Conservation (phyloP, 331 rosid genomes). For the Phaseolus coccineus region DNA sequence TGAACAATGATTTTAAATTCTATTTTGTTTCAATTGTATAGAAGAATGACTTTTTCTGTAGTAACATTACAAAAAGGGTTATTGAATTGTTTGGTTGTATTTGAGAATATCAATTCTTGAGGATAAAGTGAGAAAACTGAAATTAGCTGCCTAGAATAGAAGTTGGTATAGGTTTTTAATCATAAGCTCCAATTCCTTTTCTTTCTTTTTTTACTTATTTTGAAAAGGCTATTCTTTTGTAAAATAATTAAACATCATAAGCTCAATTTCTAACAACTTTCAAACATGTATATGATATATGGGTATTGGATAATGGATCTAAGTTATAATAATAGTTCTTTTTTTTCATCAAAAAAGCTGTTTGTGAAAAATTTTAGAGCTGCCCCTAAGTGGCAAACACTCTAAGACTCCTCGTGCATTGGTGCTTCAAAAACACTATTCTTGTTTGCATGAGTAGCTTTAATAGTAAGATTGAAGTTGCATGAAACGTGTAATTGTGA, state of each 20-base stretch:
- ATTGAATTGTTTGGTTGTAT: not conserved
- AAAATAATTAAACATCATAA: too few relatives aligned
- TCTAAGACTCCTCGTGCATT: not conserved
- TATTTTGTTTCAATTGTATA: not conserved
- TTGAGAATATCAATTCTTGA: not conserved
- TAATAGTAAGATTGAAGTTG: constrained; percentile 31
- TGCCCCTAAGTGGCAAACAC: not conserved
- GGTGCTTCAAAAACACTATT: constrained; percentile 31
- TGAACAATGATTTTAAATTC: not conserved
- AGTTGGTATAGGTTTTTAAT: not conserved
- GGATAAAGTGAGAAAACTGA: not conserved
- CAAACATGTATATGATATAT: not conserved
- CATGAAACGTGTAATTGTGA: constrained; percentile 29
- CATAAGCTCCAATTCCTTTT: not conserved
- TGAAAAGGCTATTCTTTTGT: not conserved
- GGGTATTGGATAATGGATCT: not conserved
- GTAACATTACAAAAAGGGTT: not conserved
- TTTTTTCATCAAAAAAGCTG: not conserved
- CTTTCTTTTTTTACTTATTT: not conserved
- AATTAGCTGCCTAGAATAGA: not conserved
- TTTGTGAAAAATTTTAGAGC: not conserved
- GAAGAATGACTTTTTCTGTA: not conserved
- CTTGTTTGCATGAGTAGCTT: not conserved
- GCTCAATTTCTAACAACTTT: not conserved
- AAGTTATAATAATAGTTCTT: not conserved